Evolutionary conservation across 1,284 basidiomycete genomes (phyloP), one percentile per base, ranked within the genome.

Genomic region (Filobasidium uniguttulatum): DNA sequence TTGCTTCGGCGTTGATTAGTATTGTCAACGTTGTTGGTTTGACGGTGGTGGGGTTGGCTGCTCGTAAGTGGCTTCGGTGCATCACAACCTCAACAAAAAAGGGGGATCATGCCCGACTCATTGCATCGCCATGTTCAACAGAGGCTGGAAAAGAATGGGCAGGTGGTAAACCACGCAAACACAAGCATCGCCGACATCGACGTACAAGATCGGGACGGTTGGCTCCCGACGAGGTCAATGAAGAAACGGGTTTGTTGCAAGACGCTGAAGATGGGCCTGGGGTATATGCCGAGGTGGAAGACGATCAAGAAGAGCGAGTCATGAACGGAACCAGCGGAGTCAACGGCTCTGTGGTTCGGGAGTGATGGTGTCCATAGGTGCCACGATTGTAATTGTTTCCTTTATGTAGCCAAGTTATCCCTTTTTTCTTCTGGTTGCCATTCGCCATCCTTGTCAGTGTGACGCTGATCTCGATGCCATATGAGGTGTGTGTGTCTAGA

Each of bases 91-190:
- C n/a, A n/a, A n/a, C n/a, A n/a, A n/a, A n/a, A n/a, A n/a, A n/a
- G n/a, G n/a, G n/a, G n/a, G n/a, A n/a, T n/a, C 31, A 23, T 29
- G 14, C 8, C 22, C 17, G n/a, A 12, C n/a, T 15, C 43, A 10
- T 31, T n/a, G 3, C 15, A 9, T n/a, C 5, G 15, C 14, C 35
- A 12, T 17, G 17, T 44, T n/a, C 3, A 37, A 2, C 26, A 62
- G 61, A 58, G 28, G 62, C 63, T 26, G 68, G 68, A 17, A 60
- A 65, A 55, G 60, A 60, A 20, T 70, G 68, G 68, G 68, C 68
- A 3, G 68, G 64, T 1, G 68, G 68, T 7, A 62, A 62, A 41
- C 65, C 64, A 2, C 66, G 64, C 1, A 41, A 43, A 33, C 35
- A 28, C 9, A 52, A 59, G 8, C 56, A 60, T 47, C 61, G 63